phyloP scores from a whole-genome alignment of 1,284 basidiomycete genomes.

The Wallemia mellicola region DNA sequence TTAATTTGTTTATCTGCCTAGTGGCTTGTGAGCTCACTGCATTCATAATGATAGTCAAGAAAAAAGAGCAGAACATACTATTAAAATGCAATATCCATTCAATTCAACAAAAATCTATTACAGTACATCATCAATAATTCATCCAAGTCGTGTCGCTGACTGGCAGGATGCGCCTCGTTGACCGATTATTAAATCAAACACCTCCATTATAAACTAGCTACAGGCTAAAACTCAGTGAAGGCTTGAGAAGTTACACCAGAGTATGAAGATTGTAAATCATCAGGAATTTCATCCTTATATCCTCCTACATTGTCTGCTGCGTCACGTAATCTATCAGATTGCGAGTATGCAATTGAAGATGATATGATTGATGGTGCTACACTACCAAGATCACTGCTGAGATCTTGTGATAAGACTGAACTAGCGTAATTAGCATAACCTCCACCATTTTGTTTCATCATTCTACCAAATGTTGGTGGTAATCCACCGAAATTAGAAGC shows the following conservation, averaged over 20 bases:
- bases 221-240: constrained; percentile 15
- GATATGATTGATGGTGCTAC: constrained; percentile 20
- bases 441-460: background rate
- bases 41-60: too few relatives aligned
- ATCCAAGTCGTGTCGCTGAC: too few relatives aligned
- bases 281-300: constrained; percentile 16
- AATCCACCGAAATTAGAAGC: background rate
- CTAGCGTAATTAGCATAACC: constrained; percentile 29
- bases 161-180: too few relatives aligned
- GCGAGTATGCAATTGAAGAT: constrained; percentile 40
- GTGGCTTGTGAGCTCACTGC: background rate
- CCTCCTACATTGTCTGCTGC: constrained; percentile 5
- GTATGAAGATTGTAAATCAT: constrained; percentile 10
- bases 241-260: constrained; percentile 17
- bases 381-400: constrained; percentile 30
- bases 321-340: constrained; percentile 33
- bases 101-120: too few relatives aligned
- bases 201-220: background rate
- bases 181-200: background rate
- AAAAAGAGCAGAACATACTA: too few relatives aligned
- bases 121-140: too few relatives aligned
- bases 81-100: too few relatives aligned
- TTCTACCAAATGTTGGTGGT: background rate
- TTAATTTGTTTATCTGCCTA: background rate
- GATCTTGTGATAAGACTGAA: constrained; percentile 69